Conservation (phyloP, 1,284 basidiomycete species). For the Cryptococcus sp. region DNA sequence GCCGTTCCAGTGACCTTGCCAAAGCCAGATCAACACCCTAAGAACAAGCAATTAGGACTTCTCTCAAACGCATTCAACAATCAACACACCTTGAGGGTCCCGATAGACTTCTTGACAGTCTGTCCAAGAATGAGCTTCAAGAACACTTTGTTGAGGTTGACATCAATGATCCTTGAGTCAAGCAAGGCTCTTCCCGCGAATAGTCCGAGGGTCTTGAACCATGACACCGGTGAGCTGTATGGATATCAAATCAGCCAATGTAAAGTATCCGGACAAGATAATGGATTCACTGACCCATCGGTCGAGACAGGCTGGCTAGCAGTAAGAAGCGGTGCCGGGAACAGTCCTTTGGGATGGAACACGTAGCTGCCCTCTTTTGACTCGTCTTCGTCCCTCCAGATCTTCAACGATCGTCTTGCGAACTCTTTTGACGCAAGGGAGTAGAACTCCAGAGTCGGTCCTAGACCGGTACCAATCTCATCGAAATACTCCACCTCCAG, state of each 20-base stretch:
- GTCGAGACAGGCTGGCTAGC: slow-evolving; percentile 54
- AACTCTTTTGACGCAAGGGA: slow-evolving; percentile 91
- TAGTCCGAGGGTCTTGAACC: slow-evolving; percentile 88
- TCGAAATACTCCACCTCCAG: slow-evolving; percentile 99
- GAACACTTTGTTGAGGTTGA: slow-evolving; percentile 91
- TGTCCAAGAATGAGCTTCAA: slow-evolving; percentile 83
- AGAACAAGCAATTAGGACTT: background rate
- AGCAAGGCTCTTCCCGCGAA: slow-evolving; percentile 98
- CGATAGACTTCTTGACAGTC: slow-evolving; percentile 76
- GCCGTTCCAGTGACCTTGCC: slow-evolving; percentile 78
- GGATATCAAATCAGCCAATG: background rate
- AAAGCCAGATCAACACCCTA: slow-evolving; percentile 79
- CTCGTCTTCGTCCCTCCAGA: slow-evolving; percentile 86
- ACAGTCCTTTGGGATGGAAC: slow-evolving; percentile 78
- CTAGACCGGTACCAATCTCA: slow-evolving; percentile 96
- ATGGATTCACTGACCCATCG: slow-evolving; percentile 16
- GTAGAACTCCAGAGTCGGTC: slow-evolving; percentile 98
- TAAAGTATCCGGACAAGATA: background rate
- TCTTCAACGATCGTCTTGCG: slow-evolving; percentile 77
- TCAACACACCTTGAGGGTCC: slow-evolving; percentile 68
- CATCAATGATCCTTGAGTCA: slow-evolving; percentile 95
- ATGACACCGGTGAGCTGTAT: slow-evolving; percentile 59
- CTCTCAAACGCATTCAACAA: background rate
- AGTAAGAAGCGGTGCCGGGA: slow-evolving; percentile 76
- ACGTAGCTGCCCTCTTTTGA: slow-evolving; percentile 68